Conservation (phyloP, 2,329 filamentous ascomycete genomes). For the Juglanconis sp. region DNA sequence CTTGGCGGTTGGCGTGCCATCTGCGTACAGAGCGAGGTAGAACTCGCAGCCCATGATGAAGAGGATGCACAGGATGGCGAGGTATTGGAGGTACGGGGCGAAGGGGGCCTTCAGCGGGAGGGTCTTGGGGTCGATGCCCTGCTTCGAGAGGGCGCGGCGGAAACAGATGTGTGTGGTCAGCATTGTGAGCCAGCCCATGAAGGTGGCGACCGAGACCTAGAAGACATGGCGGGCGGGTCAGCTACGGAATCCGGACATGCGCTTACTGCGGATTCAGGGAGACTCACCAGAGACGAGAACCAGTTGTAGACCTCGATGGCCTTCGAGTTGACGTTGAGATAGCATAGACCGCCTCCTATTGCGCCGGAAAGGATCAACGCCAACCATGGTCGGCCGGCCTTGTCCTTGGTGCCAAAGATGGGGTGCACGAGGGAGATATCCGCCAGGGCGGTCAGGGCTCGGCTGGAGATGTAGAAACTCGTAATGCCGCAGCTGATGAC, state of each 20-base stretch:
- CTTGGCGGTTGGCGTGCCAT: neutral
- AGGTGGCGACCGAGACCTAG: conserved; percentile 10
- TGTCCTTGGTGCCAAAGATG: conserved; percentile 24
- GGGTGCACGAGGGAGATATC: conserved; percentile 27
- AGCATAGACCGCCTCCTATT: conserved; percentile 30
- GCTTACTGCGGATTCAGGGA: too few relatives aligned
- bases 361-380: conserved; percentile 26
- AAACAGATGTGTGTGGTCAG: conserved; percentile 6
- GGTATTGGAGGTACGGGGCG: conserved; percentile 6
- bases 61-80: neutral
- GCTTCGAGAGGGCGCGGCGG: conserved; percentile 4
- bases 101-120: conserved; percentile 1
- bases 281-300: conserved; percentile 29
- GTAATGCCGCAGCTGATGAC: conserved; percentile 33
- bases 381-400: conserved; percentile 28
- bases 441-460: conserved; percentile 29
- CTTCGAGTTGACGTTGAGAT: conserved; percentile 29
- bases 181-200: conserved; percentile 11
- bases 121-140: conserved; percentile 7
- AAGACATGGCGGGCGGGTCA: neutral
- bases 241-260: neutral
- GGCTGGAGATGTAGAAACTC: conserved; percentile 31
- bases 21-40: conserved; percentile 8
- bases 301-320: conserved; percentile 28
- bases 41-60: conserved; percentile 13